phyloP scores from a whole-genome alignment of 2,329 filamentous ascomycete species.

The Monilinia vaccinii-corymbosi region DNA sequence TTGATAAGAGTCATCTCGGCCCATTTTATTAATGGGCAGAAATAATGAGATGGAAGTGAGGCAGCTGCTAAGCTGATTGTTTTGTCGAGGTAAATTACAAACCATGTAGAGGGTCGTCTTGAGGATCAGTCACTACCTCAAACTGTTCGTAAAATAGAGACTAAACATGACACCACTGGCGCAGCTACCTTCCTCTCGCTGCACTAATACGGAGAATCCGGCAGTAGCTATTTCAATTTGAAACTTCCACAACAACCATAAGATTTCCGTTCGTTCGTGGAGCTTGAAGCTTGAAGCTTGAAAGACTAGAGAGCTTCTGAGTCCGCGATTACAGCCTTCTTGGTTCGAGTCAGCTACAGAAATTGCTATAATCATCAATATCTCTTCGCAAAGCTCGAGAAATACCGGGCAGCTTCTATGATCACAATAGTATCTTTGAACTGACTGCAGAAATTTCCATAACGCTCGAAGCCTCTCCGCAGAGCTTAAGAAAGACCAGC shows the following conservation, averaged over 20 bases:
- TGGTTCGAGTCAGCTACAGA: neutral
- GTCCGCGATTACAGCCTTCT: neutral
- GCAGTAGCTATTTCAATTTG: neutral
- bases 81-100: neutral
- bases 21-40: neutral
- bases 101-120: neutral
- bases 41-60: neutral
- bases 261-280: neutral
- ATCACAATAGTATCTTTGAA: neutral
- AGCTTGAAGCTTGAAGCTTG: too few species aligned
- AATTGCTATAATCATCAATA: neutral
- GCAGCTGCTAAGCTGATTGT: neutral
- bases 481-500: too few species aligned
- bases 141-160: neutral
- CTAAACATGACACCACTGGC: neutral
- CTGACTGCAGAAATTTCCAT: too few species aligned
- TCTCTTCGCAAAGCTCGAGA: neutral
- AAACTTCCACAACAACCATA: neutral
- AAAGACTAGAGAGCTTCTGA: neutral
- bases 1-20: neutral
- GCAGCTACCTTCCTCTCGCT: neutral
- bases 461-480: too few species aligned
- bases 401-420: neutral
- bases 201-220: neutral
- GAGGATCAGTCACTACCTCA: neutral